Percentiles rank a stretch among this genome's conserved stretches.
These are phyloP conservation scores for Arabidopsis thaliana DNA, from an alignment of 345 rosid species.

Conservation along the genomic window DNA sequence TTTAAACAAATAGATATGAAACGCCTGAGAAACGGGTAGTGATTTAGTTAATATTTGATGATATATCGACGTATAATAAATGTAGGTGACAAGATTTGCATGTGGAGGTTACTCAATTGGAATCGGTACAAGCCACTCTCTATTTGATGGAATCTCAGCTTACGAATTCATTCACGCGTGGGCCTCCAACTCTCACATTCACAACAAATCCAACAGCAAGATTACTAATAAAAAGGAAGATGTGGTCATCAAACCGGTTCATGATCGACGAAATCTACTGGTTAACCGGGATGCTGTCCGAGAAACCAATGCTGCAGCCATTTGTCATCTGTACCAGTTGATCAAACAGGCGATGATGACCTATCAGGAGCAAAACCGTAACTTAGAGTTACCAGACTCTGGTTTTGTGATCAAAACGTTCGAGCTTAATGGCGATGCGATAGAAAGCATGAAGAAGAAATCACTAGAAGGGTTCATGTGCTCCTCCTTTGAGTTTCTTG, in stretches of 20 bases:
- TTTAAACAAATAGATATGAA: not conserved
- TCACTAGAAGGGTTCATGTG: slow-evolving; percentile 43
- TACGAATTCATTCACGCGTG: slow-evolving; percentile 59
- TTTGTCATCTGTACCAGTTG: slow-evolving; percentile 66
- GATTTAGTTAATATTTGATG: not conserved
- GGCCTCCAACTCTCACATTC: slow-evolving; percentile 55
- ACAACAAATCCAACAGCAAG: slow-evolving; percentile 27
- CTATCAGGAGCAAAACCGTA: slow-evolving; percentile 28
- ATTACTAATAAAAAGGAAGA: slow-evolving; percentile 11
- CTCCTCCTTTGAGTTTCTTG: slow-evolving; percentile 66
- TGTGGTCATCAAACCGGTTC: slow-evolving; percentile 51
- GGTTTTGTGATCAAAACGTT: slow-evolving; percentile 54
- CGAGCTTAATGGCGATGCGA: slow-evolving; percentile 50
- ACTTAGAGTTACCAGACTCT: slow-evolving; percentile 20
- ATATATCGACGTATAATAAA: not conserved
- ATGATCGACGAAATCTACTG: slow-evolving; percentile 54
- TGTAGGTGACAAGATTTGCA: slow-evolving; percentile 68
- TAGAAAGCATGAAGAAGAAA: slow-evolving; percentile 59
- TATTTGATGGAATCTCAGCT: slow-evolving; percentile 70
- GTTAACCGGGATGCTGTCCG: slow-evolving; percentile 28
- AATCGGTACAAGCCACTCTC: slow-evolving; percentile 66
- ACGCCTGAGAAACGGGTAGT: not conserved
- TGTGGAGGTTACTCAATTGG: slow-evolving; percentile 76
- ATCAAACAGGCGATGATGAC: slow-evolving; percentile 51
- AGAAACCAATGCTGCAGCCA: slow-evolving; percentile 57